A percentile compares a stretch with the other conserved stretches of the same genome.
phyloP scores from a whole-genome alignment of 305 asterid species.

The Caryopteris hybrid region DNA sequence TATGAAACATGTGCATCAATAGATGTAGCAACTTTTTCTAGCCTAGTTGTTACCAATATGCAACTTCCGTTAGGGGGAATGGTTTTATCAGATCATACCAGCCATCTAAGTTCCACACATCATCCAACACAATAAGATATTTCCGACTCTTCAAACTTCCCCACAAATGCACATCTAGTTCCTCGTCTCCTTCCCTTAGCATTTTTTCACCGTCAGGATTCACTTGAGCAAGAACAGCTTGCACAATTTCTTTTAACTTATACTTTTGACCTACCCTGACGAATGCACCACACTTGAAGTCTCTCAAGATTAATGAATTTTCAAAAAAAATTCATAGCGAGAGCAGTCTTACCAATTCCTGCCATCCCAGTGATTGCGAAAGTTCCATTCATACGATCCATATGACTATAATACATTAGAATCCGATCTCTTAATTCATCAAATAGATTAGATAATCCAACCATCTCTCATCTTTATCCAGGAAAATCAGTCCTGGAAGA shows the following conservation, averaged over 20 bases:
- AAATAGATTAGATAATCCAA: not conserved
- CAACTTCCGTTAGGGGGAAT: not conserved
- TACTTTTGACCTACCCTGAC: not conserved
- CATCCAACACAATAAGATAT: too few species aligned
- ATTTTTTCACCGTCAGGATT: not conserved
- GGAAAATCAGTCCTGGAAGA: not conserved
- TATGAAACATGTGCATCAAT: too few species aligned
- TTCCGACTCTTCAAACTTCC: not conserved
- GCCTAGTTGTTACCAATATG: conserved; percentile 11
- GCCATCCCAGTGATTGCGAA: not conserved
- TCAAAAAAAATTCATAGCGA: not conserved
- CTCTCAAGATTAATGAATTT: not conserved
- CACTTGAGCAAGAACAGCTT: not conserved
- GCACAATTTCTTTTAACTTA: not conserved
- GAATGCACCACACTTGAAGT: not conserved
- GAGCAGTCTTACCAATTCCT: too few species aligned
- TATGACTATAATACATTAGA: too few species aligned
- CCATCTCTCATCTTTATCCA: not conserved
- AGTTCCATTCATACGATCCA: not conserved
- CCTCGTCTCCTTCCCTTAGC: not conserved
- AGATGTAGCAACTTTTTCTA: not conserved
- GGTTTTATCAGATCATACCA: not conserved
- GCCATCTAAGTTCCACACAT: not conserved
- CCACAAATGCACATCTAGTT: not conserved
- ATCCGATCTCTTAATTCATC: not conserved